These are phyloP conservation scores for Sporopachydermia quercuum DNA, from an alignment of 805 yeast genomes.

Conservation along the genomic window DNA sequence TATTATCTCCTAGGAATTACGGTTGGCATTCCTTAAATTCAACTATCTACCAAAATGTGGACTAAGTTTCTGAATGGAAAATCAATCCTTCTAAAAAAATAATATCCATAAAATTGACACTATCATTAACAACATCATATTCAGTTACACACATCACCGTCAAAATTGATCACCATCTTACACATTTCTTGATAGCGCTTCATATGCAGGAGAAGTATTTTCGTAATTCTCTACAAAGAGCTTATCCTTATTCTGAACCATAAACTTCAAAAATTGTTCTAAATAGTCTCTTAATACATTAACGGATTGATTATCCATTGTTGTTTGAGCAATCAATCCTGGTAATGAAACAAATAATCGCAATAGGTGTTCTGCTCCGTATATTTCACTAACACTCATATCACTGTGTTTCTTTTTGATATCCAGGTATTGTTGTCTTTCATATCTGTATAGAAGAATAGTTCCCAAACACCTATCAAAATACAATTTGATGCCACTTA, in stretches of 20 bases:
- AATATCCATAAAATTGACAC: too few relatives aligned
- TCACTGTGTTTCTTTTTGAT: slow-evolving; percentile 23
- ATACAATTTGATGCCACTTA: slow-evolving; percentile 53
- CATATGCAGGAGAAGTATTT: slow-evolving; percentile 35
- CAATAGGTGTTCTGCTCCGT: slow-evolving; percentile 73
- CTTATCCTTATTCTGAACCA: slow-evolving; percentile 28
- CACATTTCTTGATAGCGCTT: slow-evolving; percentile 16
- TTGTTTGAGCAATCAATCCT: slow-evolving; percentile 61
- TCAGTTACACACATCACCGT: too few relatives aligned
- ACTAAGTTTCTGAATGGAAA: too few relatives aligned
- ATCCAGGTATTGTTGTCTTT: slow-evolving; percentile 56
- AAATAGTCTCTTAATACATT: slow-evolving; percentile 37
- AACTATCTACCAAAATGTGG: too few relatives aligned
- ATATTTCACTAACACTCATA: slow-evolving; percentile 28
- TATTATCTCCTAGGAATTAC: too few relatives aligned
- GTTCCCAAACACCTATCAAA: slow-evolving; percentile 64
- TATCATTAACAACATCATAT: too few relatives aligned
- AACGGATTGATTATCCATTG: slow-evolving; percentile 67
- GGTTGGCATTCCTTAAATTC: too few relatives aligned
- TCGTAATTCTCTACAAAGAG: slow-evolving; percentile 29
- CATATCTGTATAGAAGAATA: slow-evolving; percentile 58
- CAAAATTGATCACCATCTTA: too few relatives aligned
- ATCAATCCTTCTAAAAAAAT: too few relatives aligned
- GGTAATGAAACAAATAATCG: slow-evolving; percentile 71
- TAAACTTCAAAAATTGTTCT: slow-evolving; percentile 36